Percentiles rank a stretch among this genome's conserved stretches.
These are phyloP conservation scores for Thraustotheca clavata DNA, from an alignment of 352 stramenopile genomes.

Conservation along the genomic window DNA sequence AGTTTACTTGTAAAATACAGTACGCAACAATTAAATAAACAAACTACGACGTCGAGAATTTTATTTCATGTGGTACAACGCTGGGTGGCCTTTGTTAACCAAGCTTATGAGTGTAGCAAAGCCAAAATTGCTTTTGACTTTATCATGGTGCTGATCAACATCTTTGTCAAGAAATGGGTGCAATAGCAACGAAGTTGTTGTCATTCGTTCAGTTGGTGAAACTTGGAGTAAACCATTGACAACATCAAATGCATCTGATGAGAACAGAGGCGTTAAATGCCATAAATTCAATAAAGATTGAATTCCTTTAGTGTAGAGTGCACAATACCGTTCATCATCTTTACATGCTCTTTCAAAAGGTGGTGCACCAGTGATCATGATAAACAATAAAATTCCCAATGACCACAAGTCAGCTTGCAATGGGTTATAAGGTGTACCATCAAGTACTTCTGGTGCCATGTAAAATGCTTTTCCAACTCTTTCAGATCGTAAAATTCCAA, in stretches of 20 bases:
- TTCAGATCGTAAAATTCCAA: constrained; percentile 66
- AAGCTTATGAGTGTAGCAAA: background rate
- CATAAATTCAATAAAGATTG: constrained; percentile 30
- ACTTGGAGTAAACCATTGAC: background rate
- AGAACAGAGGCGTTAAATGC: constrained; percentile 27
- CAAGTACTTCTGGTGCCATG: constrained; percentile 73
- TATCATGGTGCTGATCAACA: background rate
- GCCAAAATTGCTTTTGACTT: background rate
- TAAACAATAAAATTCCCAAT: constrained; percentile 91
- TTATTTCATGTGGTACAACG: too few species aligned
- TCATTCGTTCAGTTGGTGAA: background rate
- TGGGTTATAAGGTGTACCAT: constrained; percentile 86
- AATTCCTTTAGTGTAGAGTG: constrained; percentile 34
- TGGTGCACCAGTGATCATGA: constrained; percentile 89
- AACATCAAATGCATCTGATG: constrained; percentile 11
- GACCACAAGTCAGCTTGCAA: constrained; percentile 92
- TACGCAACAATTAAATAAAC: too few species aligned
- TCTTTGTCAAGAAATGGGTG: constrained; percentile 8
- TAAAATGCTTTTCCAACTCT: constrained; percentile 87
- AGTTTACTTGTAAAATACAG: too few species aligned
- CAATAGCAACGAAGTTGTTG: background rate
- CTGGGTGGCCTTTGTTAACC: background rate
- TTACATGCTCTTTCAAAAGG: constrained; percentile 52
- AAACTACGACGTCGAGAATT: too few species aligned
- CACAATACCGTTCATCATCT: constrained; percentile 39